These are phyloP conservation scores for Thielaviopsis ethacetica DNA, from an alignment of 2,329 filamentous ascomycete genomes.

Conservation along the genomic window DNA sequence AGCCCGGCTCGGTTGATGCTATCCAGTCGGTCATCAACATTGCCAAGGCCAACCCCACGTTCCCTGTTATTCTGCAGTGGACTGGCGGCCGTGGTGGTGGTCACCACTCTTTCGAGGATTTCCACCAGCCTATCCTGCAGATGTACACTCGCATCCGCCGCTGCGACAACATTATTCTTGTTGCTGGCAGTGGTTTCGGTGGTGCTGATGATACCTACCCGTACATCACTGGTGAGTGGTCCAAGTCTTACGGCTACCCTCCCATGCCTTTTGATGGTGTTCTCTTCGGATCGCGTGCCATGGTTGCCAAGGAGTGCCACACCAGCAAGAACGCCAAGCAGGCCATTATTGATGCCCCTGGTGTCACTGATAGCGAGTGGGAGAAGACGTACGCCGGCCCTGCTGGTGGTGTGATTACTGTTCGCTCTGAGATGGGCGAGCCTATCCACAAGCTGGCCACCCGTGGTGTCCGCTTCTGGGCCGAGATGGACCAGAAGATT, in stretches of 20 bases:
- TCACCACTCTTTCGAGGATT: conserved; percentile 90
- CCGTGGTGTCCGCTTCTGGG: conserved; percentile 90
- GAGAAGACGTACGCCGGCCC: conserved; percentile 86
- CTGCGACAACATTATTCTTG: conserved; percentile 70
- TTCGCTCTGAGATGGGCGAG: conserved; percentile 97
- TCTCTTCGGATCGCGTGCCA: conserved; percentile 82
- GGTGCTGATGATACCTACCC: conserved; percentile 82
- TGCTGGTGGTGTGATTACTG: conserved; percentile 86
- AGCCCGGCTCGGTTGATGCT: conserved; percentile 75
- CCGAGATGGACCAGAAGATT: conserved; percentile 97
- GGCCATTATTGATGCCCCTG: conserved; percentile 73
- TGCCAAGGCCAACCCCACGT: conserved; percentile 80
- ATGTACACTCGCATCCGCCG: conserved; percentile 84
- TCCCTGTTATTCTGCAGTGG: conserved; percentile 90
- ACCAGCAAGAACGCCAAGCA: conserved; percentile 79
- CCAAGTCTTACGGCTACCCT: conserved; percentile 71
- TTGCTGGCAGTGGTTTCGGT: conserved; percentile 85
- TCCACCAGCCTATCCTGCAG: conserved; percentile 77
- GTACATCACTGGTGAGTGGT: conserved; percentile 80
- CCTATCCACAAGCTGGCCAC: conserved; percentile 98
- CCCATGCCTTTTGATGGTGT: conserved; percentile 91
- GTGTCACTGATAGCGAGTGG: conserved; percentile 70
- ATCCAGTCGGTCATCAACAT: conserved; percentile 87
- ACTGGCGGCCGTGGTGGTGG: conserved; percentile 87
- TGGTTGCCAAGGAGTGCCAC: conserved; percentile 84